Conservation (phyloP, 495 filamentous ascomycete species). For the Aspergillus sclerotiicarbonarius region DNA sequence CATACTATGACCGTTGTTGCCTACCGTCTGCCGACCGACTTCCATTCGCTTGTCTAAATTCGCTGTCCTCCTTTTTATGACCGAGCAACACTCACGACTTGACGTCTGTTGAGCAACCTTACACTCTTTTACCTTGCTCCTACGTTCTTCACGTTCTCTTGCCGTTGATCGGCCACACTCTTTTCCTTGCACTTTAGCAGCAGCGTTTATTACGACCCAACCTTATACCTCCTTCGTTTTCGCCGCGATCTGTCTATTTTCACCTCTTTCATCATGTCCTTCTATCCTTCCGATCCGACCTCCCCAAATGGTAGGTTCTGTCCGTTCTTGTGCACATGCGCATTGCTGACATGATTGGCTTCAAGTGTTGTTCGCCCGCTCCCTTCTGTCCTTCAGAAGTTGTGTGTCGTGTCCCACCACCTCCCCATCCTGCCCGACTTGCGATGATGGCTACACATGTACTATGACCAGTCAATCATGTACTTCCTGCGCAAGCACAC, state of each 20-base stretch:
- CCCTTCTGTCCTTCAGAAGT: slow-evolving; percentile 42
- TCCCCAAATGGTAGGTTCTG: slow-evolving; percentile 24
- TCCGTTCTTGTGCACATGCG: too few species aligned
- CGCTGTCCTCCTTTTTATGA: slow-evolving; percentile 25
- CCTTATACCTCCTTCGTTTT: slow-evolving; percentile 8
- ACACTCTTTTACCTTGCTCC: slow-evolving; percentile 29
- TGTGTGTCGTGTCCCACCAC: slow-evolving; percentile 41
- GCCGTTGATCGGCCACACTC: slow-evolving; percentile 33
- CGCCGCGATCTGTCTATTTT: background rate
- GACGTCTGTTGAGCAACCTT: slow-evolving; percentile 40
- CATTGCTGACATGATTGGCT: slow-evolving; percentile 8
- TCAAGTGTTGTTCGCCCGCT: slow-evolving; percentile 28
- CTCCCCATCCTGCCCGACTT: slow-evolving; percentile 51
- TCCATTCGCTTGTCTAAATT: slow-evolving; percentile 20
- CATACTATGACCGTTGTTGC: slow-evolving; percentile 30
- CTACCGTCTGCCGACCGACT: slow-evolving; percentile 11
- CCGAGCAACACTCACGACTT: slow-evolving; percentile 39
- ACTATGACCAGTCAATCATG: slow-evolving; percentile 56
- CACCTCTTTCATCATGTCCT: slow-evolving; percentile 28
- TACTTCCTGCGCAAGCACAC: slow-evolving; percentile 54
- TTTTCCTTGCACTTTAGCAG: slow-evolving; percentile 16
- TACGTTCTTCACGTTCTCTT: slow-evolving; percentile 19
- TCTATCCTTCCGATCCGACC: slow-evolving; percentile 22
- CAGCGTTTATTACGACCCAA: slow-evolving; percentile 11
- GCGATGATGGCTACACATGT: slow-evolving; percentile 50